Base-by-base conservation (phyloP, 352 stramenopile genomes). In the Pythium vanterpoolii region DNA sequence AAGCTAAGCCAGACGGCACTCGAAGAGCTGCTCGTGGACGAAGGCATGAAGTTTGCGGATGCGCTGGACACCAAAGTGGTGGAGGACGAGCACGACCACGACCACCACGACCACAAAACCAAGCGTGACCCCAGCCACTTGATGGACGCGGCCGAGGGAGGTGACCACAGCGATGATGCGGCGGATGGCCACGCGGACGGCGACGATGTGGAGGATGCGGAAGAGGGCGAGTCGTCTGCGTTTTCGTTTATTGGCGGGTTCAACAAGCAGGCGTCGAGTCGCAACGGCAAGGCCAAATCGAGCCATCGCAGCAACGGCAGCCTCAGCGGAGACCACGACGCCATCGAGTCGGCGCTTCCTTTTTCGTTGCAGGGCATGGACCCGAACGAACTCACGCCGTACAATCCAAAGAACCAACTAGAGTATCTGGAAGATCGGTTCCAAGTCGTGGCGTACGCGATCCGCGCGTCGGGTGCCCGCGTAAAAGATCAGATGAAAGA, bases 401-500 rank as follows among this genome's bases (percentile, higher is more conserved):
- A 96, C 76, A 82, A 78, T 53, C 74, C 78, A 0, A 56, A 81
- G 26, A 94, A 95, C 56, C 85, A 96, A 66, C 70, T 96, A 18
- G 87, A 96, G 62, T 95, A 94, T 40, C 77, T 96, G 5, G 85
- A 93, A 60, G 87, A 96, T 45, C 79, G 84, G 7, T 96, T 96
- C 61, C 85, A 96, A 56, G 77, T 93, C 28, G 82, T 96, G n/a
- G 83, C 87, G 19, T 93, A 95, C 52, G 80, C 85, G 18, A 94
- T 95, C 52, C 82, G 84, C 43, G 80, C 83, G 16, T 94, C 86
- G 13, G 83, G 81, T 31, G 87, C 86, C 3, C 79, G 82, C 11
- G 79, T 96, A 33, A 95, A 96, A 64, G 83, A 93, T 56, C 82
- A 93, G 64, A 93, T 95, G 83, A 96, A 96, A 63, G 86, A 96